Percentiles rank a stretch among this genome's conserved stretches.
Evolutionary conservation across 2,329 filamentous ascomycete species (phyloP).

Genomic region (Colletotrichum gigasporum): DNA sequence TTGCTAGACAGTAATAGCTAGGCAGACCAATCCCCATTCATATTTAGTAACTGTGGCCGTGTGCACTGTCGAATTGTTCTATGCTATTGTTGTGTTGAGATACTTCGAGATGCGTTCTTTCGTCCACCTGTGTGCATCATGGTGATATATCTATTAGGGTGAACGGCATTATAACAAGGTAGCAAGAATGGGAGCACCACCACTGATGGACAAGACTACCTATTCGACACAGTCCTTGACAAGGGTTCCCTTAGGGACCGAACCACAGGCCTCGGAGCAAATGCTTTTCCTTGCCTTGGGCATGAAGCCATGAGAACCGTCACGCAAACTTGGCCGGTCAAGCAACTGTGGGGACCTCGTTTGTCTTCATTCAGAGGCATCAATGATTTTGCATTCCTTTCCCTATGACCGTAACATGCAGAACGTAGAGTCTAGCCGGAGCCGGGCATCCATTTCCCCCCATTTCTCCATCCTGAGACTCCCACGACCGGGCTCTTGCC

Average conservation of each 20-base stretch:
- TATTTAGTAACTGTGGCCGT: too few relatives aligned
- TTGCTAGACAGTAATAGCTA: slow-evolving; percentile 13
- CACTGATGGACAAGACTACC: too few relatives aligned
- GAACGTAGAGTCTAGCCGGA: slow-evolving; percentile 38
- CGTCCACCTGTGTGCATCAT: too few relatives aligned
- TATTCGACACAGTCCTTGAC: too few relatives aligned
- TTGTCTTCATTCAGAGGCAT: slow-evolving; percentile 31
- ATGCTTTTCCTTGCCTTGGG: too few relatives aligned
- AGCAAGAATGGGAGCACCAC: too few relatives aligned
- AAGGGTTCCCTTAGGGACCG: too few relatives aligned
- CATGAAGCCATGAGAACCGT: not conserved
- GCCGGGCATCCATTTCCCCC: slow-evolving; percentile 36
- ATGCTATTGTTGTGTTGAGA: too few relatives aligned
- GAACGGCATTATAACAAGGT: too few relatives aligned
- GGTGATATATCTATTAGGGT: too few relatives aligned
- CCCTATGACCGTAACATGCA: slow-evolving; percentile 60
- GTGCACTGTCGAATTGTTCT: too few relatives aligned
- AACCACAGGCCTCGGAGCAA: too few relatives aligned
- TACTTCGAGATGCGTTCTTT: not conserved
- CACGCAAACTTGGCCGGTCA: not conserved
- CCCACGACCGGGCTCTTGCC: slow-evolving; percentile 34
- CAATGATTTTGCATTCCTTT: slow-evolving; percentile 50
- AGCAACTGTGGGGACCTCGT: slow-evolving; percentile 8
- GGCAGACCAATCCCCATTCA: not conserved
- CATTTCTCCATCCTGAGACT: slow-evolving; percentile 33